phyloP scores from a whole-genome alignment of 1,284 basidiomycete species.

The Quambalaria eucalypti region DNA sequence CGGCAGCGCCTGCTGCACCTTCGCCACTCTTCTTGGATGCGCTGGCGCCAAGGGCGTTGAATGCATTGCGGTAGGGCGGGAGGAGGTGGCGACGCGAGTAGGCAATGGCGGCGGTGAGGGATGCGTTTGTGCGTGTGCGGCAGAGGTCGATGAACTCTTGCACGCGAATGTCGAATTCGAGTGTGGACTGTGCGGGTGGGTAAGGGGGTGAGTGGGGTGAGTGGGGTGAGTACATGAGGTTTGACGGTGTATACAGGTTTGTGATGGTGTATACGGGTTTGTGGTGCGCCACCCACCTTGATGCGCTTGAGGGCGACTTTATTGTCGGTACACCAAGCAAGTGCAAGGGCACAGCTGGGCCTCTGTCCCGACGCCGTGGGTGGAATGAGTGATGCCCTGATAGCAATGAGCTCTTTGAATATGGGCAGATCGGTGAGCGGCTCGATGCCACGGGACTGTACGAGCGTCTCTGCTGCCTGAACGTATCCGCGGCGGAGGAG shows the following conservation, averaged over 20 bases:
- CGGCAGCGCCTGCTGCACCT: not conserved
- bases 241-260: not conserved
- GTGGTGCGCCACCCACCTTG: constrained; percentile 50
- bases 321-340: constrained; percentile 95
- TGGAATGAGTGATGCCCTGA: constrained; percentile 64
- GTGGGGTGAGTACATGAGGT: not conserved
- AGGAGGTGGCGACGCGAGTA: constrained; percentile 76
- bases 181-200: constrained; percentile 57
- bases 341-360: constrained; percentile 73
- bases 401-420: constrained; percentile 74
- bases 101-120: constrained; percentile 64
- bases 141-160: constrained; percentile 91
- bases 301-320: constrained; percentile 80
- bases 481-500: constrained; percentile 60
- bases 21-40: not conserved
- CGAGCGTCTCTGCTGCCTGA: constrained; percentile 19
- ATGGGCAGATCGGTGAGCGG: constrained; percentile 59
- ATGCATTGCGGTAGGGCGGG: constrained; percentile 57
- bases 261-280: too few relatives aligned
- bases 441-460: constrained; percentile 1
- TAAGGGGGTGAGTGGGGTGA: constrained; percentile 3
- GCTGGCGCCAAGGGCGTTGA: constrained; percentile 1
- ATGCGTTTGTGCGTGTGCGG: constrained; percentile 9
- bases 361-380: constrained; percentile 9
- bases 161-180: constrained; percentile 88